phyloP scores from a whole-genome alignment of 345 rosid genomes.

The Gossypium rotundifolium region DNA sequence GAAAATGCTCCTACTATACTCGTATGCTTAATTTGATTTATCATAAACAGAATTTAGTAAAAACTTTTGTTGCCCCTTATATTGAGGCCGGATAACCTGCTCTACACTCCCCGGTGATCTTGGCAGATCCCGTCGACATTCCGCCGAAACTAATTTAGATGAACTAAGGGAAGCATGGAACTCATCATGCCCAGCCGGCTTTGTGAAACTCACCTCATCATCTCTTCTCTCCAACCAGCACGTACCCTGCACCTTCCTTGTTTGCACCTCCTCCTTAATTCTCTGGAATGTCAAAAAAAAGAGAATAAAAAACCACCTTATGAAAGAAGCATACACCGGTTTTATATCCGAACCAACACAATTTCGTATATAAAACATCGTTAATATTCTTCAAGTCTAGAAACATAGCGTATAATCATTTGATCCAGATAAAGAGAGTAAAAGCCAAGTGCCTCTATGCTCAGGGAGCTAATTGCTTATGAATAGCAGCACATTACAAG shows the following conservation, averaged over 20 bases:
- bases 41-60: constrained; percentile 18
- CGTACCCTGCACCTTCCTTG: constrained; percentile 39
- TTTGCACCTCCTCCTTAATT: constrained; percentile 67
- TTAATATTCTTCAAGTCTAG: too few relatives aligned
- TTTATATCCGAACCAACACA: neutral
- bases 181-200: constrained; percentile 51
- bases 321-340: neutral
- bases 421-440: neutral
- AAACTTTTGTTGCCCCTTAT: constrained; percentile 15
- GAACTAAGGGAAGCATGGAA: constrained; percentile 45
- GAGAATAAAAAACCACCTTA: neutral
- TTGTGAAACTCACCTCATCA: constrained; percentile 25
- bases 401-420: neutral
- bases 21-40: constrained; percentile 20
- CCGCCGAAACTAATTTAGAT: constrained; percentile 21
- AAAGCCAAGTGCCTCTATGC: neutral
- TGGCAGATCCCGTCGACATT: constrained; percentile 8
- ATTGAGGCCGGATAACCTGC: constrained; percentile 6
- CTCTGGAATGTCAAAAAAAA: constrained; percentile 37
- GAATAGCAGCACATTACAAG: neutral
- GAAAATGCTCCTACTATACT: neutral
- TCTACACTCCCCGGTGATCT: constrained; percentile 15
- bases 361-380: neutral
- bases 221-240: constrained; percentile 21
- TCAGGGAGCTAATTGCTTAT: neutral